phyloP scores from a whole-genome alignment of 1,139 yeast species.

The Kurtzmaniella natalensis region DNA sequence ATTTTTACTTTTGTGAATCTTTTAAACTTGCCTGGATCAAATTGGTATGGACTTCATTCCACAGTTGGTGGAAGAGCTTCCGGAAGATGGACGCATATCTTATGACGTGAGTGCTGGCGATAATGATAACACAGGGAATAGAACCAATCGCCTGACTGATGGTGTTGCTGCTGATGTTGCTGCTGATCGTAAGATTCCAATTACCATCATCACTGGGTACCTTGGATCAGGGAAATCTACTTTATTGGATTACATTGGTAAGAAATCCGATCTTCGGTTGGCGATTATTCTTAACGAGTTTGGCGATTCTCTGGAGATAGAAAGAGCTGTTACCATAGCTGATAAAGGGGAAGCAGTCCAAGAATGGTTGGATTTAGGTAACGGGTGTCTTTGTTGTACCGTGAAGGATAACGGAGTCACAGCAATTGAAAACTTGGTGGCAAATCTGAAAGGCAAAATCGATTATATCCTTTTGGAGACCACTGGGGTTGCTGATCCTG shows the following conservation, averaged over 20 bases:
- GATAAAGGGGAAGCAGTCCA: constrained; percentile 59
- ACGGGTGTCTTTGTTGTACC: constrained; percentile 95
- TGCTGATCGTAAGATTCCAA: constrained; percentile 58
- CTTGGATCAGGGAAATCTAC: constrained; percentile 95
- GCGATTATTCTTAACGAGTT: constrained; percentile 92
- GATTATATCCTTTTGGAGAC: constrained; percentile 91
- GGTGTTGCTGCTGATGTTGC: background rate
- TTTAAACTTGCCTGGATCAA: no score
- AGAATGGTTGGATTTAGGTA: constrained; percentile 95
- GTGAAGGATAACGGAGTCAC: constrained; percentile 91
- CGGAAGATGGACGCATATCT: constrained; percentile 7
- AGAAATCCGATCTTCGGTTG: constrained; percentile 61
- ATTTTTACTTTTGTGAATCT: no score
- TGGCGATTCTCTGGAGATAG: constrained; percentile 87
- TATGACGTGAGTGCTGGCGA: background rate
- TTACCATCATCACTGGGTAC: constrained; percentile 91
- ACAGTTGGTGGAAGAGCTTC: constrained; percentile 38
- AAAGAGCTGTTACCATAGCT: constrained; percentile 75
- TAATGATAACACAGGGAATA: background rate
- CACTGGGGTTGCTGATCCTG: constrained; percentile 98
- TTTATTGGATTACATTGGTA: constrained; percentile 67
- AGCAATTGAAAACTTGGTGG: constrained; percentile 87
- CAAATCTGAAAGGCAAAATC: constrained; percentile 64
- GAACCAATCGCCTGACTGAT: background rate
- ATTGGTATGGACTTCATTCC: constrained; percentile 29